Evolutionary conservation across 78 protist species (phyloP).

Genomic region (Dictyostelium firmibasis): DNA sequence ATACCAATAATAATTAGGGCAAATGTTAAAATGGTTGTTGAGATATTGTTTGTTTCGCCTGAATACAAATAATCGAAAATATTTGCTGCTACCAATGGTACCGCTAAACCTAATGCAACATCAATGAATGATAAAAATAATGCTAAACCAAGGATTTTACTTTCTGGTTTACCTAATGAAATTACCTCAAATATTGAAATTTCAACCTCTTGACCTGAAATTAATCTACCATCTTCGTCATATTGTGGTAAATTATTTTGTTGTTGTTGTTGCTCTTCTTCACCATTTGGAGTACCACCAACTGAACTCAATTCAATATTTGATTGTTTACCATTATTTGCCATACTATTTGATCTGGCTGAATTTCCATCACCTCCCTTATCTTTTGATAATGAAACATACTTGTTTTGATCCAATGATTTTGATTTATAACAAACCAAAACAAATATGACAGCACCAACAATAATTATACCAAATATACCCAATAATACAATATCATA

Average conservation of each 20-base stretch:
- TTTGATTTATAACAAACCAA: conserved; percentile 27
- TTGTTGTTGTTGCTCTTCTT: neutral
- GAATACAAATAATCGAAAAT: conserved; percentile 29
- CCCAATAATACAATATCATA: conserved; percentile 30
- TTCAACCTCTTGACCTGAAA: conserved; percentile 16
- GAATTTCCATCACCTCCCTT: neutral
- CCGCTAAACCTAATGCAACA: conserved; percentile 32
- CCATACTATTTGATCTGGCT: neutral
- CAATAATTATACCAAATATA: conserved; percentile 24
- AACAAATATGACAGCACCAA: neutral
- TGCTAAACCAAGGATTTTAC: neutral
- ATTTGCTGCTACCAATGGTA: conserved; percentile 66
- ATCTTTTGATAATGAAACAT: neutral
- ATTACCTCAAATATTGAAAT: conserved; percentile 29
- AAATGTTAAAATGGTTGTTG: conserved; percentile 26
- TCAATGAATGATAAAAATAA: conserved; percentile 45
- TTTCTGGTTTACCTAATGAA: conserved; percentile 49
- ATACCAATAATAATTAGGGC: conserved; percentile 68
- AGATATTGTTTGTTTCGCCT: conserved; percentile 12
- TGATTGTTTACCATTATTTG: neutral
- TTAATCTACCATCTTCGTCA: neutral
- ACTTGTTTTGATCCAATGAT: conserved; percentile 45
- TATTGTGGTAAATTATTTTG: neutral
- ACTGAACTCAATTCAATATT: neutral
- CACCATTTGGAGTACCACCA: neutral